These are phyloP conservation scores for Trichoderma gracile DNA, from an alignment of 2,329 filamentous ascomycete genomes.

Conservation along the genomic window DNA sequence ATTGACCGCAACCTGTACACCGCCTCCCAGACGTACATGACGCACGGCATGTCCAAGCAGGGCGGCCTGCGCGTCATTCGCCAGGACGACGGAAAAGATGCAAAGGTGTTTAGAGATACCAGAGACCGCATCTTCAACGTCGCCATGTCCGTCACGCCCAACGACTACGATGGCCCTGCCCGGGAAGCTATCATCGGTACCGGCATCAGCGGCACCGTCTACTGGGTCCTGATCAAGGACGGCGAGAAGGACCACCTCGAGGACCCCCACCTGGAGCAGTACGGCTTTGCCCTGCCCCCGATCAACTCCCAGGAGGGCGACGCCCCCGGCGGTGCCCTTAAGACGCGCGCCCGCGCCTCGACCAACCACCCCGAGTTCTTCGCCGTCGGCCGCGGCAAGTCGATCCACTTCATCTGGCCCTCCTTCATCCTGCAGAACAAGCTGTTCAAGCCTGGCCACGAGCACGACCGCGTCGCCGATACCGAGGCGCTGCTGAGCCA, in stretches of 20 bases:
- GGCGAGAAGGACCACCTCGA: conserved; percentile 77
- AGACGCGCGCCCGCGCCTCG: conserved; percentile 90
- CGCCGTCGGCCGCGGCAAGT: conserved; percentile 91
- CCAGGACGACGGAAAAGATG: conserved; percentile 89
- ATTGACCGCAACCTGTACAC: conserved; percentile 91
- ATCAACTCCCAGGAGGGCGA: conserved; percentile 85
- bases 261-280: conserved; percentile 75
- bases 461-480: conserved; percentile 71
- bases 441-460: conserved; percentile 63
- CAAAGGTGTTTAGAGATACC: conserved; percentile 86
- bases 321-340: conserved; percentile 85
- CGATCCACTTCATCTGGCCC: conserved; percentile 84
- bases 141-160: conserved; percentile 70
- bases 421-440: conserved; percentile 63
- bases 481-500: conserved; percentile 85
- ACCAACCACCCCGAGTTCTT: conserved; percentile 90
- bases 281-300: conserved; percentile 87
- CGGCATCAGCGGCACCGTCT: conserved; percentile 92
- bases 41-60: conserved; percentile 90
- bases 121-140: conserved; percentile 96
- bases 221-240: conserved; percentile 83
- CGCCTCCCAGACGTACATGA: conserved; percentile 86
- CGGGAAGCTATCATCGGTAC: conserved; percentile 88
- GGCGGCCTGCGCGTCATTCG: conserved; percentile 90
- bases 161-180: conserved; percentile 57